Conservation (phyloP, 2,329 filamentous ascomycete genomes). For the Fusarium gaditjirri region DNA sequence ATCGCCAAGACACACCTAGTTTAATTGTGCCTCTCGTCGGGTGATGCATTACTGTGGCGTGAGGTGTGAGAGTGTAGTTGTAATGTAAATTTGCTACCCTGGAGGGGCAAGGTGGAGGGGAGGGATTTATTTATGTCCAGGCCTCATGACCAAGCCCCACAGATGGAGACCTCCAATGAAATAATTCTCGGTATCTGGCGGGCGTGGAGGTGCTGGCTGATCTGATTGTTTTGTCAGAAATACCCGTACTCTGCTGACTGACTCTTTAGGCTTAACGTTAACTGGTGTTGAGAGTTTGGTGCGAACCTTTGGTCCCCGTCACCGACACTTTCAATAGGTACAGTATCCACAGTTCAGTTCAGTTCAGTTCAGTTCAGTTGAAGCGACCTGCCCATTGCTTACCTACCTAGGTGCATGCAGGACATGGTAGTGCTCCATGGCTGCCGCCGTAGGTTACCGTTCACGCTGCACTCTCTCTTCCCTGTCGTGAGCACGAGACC, state of each 20-base stretch:
- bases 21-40: conserved; percentile 1
- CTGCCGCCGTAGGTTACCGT: neutral
- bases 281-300: neutral
- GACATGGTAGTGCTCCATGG: neutral
- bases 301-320: conserved; percentile 2
- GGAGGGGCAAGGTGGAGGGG: conserved; percentile 14
- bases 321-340: neutral
- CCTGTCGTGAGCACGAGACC: conserved; percentile 24
- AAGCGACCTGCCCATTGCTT: no score
- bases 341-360: neutral
- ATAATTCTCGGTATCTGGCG: neutral
- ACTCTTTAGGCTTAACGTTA: neutral
- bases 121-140: conserved; percentile 13
- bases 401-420: neutral
- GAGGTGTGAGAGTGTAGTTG: neutral
- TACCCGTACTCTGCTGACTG: neutral
- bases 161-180: neutral
- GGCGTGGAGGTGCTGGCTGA: neutral
- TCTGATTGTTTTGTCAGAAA: neutral
- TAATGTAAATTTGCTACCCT: conserved; percentile 7
- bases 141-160: conserved; percentile 14
- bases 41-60: conserved; percentile 1
- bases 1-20: conserved; percentile 1
- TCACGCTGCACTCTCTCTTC: neutral
- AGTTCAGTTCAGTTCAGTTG: neutral